Evolutionary conservation across 2,329 filamentous ascomycete genomes (phyloP), one percentile per base, ranked within the genome.

Genomic region (Ceratocystis variospora): DNA sequence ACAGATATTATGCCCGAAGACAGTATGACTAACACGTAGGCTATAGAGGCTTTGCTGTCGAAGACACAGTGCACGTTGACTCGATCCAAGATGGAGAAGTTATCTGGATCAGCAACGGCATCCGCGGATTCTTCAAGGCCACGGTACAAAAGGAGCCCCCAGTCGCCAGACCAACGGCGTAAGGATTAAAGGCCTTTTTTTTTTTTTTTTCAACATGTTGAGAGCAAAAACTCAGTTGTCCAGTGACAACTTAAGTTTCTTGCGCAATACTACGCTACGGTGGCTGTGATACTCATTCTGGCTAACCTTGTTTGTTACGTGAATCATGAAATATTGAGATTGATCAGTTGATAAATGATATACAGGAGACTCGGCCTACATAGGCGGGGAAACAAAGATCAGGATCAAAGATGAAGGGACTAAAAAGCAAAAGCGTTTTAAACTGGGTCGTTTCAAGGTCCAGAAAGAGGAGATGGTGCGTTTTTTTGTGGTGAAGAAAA

Each of bases 21-120:
- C 3, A 31, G 22, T 28, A 5, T 15, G 19, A 22, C 62, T 53
- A n/a, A 50, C 22, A 53, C n/a, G 15, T 3, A 10, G 7, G 15
- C 28, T 19, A 41, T 62, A 83, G 80, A 67, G 77, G 76, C 0
- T 76, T 94, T 57, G 91, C 83, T 64, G 78, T 80, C 37, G 88
- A 95, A 72, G 81, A 85, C 69, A 74, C 77, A 2, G 78, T 96
- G 17, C 74, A 74, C n/a, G 78, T 78, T 1, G 76, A 80, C 12
- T 85, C 85, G 5, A 74, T 96, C 12, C 73, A 79, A 2, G 79
- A 89, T 69, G 89, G 87, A 0, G 92, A 96, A 74, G 80, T 86
- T 64, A 88, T 92, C 69, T 96, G 90, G 88, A 77, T 96, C 64
- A 96, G 91, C 74, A 96, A 93, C 74, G 91, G 89, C 0, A 87